Conservation (phyloP, 192 early-diverging fungal genomes). For the Phycomyces blakesleeanus region DNA sequence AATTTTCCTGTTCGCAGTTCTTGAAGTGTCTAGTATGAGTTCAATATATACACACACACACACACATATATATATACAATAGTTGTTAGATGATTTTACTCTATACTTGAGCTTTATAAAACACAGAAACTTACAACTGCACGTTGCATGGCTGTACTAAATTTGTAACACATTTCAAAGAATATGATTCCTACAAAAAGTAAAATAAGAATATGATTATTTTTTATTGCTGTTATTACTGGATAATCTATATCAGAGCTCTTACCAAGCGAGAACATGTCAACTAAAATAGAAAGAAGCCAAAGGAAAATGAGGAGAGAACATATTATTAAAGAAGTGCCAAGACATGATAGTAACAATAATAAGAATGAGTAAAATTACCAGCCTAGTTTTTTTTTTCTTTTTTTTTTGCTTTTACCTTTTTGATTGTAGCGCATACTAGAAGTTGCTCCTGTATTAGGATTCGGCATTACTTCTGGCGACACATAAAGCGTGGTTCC, state of each 20-base stretch:
- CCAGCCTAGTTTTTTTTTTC: too few species aligned
- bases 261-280: conserved; percentile 43
- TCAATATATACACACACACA: not conserved
- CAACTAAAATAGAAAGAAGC: conserved; percentile 37
- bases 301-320: not conserved
- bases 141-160: conserved; percentile 79
- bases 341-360: too few species aligned
- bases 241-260: too few species aligned
- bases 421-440: conserved; percentile 69
- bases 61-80: too few species aligned
- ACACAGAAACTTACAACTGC: conserved; percentile 37
- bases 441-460: conserved; percentile 33
- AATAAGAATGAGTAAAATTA: too few species aligned
- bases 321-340: too few species aligned
- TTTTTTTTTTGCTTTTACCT: not conserved
- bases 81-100: too few species aligned
- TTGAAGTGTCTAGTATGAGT: conserved; percentile 43
- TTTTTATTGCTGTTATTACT: too few species aligned
- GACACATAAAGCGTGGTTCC: conserved; percentile 93
- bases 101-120: too few species aligned
- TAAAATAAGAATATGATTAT: too few species aligned
- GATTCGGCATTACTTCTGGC: conserved; percentile 58
- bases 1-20: conserved; percentile 75
- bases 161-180: conserved; percentile 72
- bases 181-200: conserved; percentile 78